Conservation (phyloP, 495 filamentous ascomycete genomes). For the Xylaria acuta region DNA sequence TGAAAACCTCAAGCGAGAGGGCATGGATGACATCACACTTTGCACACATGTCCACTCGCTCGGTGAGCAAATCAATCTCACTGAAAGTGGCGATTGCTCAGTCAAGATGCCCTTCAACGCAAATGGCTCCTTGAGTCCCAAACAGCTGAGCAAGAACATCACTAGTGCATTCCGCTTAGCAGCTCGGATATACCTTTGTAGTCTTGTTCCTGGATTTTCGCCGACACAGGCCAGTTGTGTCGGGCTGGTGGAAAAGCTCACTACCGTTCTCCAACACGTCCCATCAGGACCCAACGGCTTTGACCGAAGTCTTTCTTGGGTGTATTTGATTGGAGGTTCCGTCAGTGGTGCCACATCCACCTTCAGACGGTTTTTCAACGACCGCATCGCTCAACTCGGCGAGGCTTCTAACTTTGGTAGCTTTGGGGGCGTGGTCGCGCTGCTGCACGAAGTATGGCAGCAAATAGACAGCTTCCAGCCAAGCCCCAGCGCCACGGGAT, state of each 20-base stretch:
- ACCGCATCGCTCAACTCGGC: constrained; percentile 72
- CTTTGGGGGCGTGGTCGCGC: constrained; percentile 80
- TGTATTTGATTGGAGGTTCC: constrained; percentile 82
- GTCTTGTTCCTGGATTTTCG: constrained; percentile 86
- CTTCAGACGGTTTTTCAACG: constrained; percentile 77
- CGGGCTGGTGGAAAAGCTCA: constrained; percentile 76
- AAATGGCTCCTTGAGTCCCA: constrained; percentile 79
- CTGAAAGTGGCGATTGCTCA: constrained; percentile 63
- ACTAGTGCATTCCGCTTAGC: constrained; percentile 88
- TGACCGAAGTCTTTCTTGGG: constrained; percentile 92
- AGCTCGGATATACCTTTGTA: constrained; percentile 93
- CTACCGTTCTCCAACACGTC: constrained; percentile 74
- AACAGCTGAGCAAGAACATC: constrained; percentile 83
- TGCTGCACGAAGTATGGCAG: constrained; percentile 85
- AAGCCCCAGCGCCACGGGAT: constrained; percentile 46
- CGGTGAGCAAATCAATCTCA: constrained; percentile 80
- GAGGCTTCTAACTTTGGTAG: constrained; percentile 79
- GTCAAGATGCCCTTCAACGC: constrained; percentile 63
- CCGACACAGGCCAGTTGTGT: constrained; percentile 70
- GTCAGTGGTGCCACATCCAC: constrained; percentile 70
- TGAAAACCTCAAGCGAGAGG: constrained; percentile 82
- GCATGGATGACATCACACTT: constrained; percentile 80
- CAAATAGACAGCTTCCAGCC: constrained; percentile 63
- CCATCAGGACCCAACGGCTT: constrained; percentile 82
- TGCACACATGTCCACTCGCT: constrained; percentile 85